Percentiles rank a stretch among this genome's conserved stretches.
phyloP scores from a whole-genome alignment of 2,329 filamentous ascomycete genomes.

The Colletotrichum sp. region DNA sequence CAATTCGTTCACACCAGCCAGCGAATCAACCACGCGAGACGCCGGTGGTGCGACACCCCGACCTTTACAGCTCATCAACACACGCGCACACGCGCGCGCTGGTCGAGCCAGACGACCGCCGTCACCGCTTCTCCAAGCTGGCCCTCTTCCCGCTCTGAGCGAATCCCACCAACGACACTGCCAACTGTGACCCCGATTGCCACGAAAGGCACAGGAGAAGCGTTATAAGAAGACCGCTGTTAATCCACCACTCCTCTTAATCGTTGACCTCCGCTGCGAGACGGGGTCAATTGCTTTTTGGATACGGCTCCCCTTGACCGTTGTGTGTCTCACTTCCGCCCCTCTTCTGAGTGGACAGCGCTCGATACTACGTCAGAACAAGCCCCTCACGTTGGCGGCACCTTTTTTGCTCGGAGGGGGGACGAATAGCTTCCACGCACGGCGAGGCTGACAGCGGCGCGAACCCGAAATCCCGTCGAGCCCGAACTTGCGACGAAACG shows the following conservation, averaged over 20 bases:
- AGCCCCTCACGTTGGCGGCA: conserved; percentile 5
- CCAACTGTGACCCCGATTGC: neutral
- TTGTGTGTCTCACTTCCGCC: conserved; percentile 1
- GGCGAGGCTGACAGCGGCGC: neutral
- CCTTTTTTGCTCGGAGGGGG: neutral
- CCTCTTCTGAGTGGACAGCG: neutral
- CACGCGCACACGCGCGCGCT: neutral
- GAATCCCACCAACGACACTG: neutral
- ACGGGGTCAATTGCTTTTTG: neutral
- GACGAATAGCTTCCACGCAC: neutral
- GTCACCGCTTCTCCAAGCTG: conserved; percentile 6
- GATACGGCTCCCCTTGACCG: neutral
- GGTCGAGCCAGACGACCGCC: neutral
- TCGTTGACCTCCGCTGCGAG: neutral
- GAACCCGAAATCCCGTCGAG: neutral
- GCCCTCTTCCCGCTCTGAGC: neutral
- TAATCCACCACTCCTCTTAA: neutral
- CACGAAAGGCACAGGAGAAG: neutral
- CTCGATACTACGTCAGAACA: conserved; percentile 15
- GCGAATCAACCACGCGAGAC: conserved; percentile 9
- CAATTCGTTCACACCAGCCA: neutral
- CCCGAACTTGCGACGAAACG: conserved; percentile 3
- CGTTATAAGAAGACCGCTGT: neutral
- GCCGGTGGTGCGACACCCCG: neutral
- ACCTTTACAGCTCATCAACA: neutral